Evolutionary conservation across 441 rosid species (phyloP), one percentile per base, ranked within the genome.

Genomic region (Erysimum cheiri): DNA sequence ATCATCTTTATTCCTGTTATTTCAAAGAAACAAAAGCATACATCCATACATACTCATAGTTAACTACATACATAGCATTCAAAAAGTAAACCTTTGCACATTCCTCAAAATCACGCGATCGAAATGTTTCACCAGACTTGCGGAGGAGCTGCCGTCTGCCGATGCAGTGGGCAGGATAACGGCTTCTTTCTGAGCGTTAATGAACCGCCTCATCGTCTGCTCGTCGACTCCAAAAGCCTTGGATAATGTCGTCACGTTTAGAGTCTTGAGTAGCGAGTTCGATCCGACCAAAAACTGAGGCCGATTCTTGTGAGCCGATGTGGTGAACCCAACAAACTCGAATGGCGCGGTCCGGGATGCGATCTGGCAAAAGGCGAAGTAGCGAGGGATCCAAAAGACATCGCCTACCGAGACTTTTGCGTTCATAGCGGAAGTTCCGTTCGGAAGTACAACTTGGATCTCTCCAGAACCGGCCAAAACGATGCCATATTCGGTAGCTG

Each of bases 311-410:
- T 49, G 54, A n/a, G 98, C 85, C 0, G 96, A 90, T 12, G 98
- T 90, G 0, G 98, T 90, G 85, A 90, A 94, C 40, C 97, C 97
- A 2, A 87, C 86, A 79, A 92, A 90, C 90, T 74, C 89, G 2
- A 92, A 79, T 0, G 96, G 87, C 1, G 79, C 85, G 1, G 66
- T 50, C 35, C 83, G 29, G 4, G 96, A 85, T 4, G 98, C 92
- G 8, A 88, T 85, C 63, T 94, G 97, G 54, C 94, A 87, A 83
- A 94, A 94, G 0, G 96, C 88, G 35, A 91, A 86, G 88, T 86
- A 88, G 64, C 88, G 84, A 5, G 97, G 97, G 22, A 90, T 82
- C 88, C 87, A 88, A 67, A 94, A 94, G 60, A 85, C 92, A 52
- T 90, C 92, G 0, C 90, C 92, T 83, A 80, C 91, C 2, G 48